These are phyloP conservation scores for Nicotiana rustica DNA, from an alignment of 305 asterid species.

Conservation along the genomic window DNA sequence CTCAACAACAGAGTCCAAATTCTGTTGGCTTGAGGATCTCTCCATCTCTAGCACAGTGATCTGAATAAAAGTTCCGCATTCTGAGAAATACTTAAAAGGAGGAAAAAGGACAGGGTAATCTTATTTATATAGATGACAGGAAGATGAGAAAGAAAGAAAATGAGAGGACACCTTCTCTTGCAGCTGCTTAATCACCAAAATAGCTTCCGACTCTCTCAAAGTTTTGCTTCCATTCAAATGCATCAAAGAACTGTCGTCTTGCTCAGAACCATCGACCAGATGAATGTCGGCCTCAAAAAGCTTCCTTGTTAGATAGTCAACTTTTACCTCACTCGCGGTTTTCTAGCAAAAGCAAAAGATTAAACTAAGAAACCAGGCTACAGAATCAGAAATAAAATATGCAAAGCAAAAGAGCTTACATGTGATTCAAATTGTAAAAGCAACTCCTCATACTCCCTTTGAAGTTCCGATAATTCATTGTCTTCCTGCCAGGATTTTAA, in stretches of 20 bases:
- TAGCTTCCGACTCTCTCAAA: constrained; percentile 68
- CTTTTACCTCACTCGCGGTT: constrained; percentile 64
- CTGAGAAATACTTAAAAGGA: constrained; percentile 35
- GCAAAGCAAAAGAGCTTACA: constrained; percentile 43
- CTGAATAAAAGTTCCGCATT: constrained; percentile 51
- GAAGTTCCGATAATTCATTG: constrained; percentile 57
- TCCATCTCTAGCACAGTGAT: constrained; percentile 76
- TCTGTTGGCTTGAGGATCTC: constrained; percentile 81
- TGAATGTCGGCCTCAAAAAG: constrained; percentile 62
- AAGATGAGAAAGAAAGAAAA: constrained; percentile 38
- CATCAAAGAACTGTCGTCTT: constrained; percentile 42
- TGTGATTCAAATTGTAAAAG: constrained; percentile 73
- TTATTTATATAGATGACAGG: neutral
- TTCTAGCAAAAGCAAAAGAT: constrained; percentile 54
- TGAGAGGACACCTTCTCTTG: constrained; percentile 79
- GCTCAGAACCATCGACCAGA: constrained; percentile 47
- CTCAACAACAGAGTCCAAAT: constrained; percentile 61
- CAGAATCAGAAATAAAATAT: constrained; percentile 47
- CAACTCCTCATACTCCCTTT: constrained; percentile 74
- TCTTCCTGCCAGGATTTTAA: constrained; percentile 60
- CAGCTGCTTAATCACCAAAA: constrained; percentile 77
- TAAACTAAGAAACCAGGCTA: constrained; percentile 13
- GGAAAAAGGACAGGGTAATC: constrained; percentile 31
- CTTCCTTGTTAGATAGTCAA: constrained; percentile 70
- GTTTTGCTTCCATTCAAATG: constrained; percentile 47